Percentiles rank a stretch among this genome's conserved stretches.
Evolutionary conservation across 768 basidiomycete genomes (phyloP).

Genomic region (Pulveroboletus sp.): DNA sequence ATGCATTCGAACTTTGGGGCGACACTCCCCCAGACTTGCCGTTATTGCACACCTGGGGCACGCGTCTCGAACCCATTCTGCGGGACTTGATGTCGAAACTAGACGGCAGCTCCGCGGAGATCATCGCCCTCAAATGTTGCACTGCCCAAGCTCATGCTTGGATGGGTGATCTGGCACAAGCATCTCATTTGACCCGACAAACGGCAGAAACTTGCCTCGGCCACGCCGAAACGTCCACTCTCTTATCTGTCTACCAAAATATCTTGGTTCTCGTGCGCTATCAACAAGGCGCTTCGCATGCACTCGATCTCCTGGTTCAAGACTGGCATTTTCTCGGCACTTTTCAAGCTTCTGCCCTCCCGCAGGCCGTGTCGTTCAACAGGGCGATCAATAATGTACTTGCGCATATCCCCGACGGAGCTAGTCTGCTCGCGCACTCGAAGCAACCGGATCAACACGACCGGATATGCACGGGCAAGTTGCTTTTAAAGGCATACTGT

Average conservation of each 20-base stretch:
- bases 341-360: constrained; percentile 10
- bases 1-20: constrained; percentile 10
- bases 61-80: constrained; percentile 35
- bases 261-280: constrained; percentile 37
- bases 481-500: constrained; percentile 43
- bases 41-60: constrained; percentile 34
- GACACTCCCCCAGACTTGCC: constrained; percentile 17
- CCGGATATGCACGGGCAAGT: constrained; percentile 32
- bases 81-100: constrained; percentile 25
- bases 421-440: constrained; percentile 13
- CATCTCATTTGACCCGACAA: constrained; percentile 27
- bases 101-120: constrained; percentile 13
- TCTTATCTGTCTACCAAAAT: constrained; percentile 35
- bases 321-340: constrained; percentile 36
- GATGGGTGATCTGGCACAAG: constrained; percentile 35
- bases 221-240: constrained; percentile 19
- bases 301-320: constrained; percentile 38
- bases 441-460: constrained; percentile 24
- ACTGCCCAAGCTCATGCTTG: constrained; percentile 35
- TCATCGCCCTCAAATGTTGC: constrained; percentile 27
- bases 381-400: constrained; percentile 25
- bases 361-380: constrained; percentile 28
- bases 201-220: constrained; percentile 20
- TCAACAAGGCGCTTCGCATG: constrained; percentile 30
- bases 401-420: constrained; percentile 33